Base-by-base conservation (phyloP, 129 eudicot species). In the Logfia minima region DNA sequence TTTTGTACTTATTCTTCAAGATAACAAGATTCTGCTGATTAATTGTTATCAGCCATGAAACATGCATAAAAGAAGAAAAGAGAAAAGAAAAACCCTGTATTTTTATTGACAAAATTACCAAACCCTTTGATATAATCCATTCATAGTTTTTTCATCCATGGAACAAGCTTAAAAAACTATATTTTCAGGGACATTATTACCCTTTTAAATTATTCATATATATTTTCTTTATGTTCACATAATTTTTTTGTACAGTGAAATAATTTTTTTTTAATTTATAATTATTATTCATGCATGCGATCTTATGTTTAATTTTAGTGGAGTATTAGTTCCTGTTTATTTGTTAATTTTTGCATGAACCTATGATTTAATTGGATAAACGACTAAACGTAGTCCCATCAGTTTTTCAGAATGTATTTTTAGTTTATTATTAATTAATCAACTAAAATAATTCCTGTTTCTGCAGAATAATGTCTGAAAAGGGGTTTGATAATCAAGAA, bases 381-480 rank as follows among this genome's bases (percentile, higher is more conserved):
- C 64, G 64, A 59, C 35, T 63, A 63, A 64, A 58, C 80, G 56
- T 31, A 76, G 55, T 76, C 39, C 23, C 61, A 31, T 34, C 39
- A 34, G 11, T 34, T 24, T 24, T 65, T 53, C 19, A 66, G 70
- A 78, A 10, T 53, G 2, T 63, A 24, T n/a, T 68, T 68, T 17
- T 7, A 17, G 4, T 4, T 55, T 71, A 58, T 21, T 72, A 35
- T 29, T 41, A 26, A 26, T 67, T 63, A 35, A 43, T 32, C 17
- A 26, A 8, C n/a, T 10, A 19, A 13, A 32, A 1, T 16, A 73
- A 26, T 28, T 39, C 23, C 66, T 64, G 65, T 26, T 28, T 19
- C 66, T 80, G 77, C 83, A 83, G 83, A 37, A 80, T 23, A 66
- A 63, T 39, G 66, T 51, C 66, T 80, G 78, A 75, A 80, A 66